Evolutionary conservation across 192 early-diverging fungal genomes (phyloP), one percentile per base, ranked within the genome.

Genomic region (Funneliformis geosporum): DNA sequence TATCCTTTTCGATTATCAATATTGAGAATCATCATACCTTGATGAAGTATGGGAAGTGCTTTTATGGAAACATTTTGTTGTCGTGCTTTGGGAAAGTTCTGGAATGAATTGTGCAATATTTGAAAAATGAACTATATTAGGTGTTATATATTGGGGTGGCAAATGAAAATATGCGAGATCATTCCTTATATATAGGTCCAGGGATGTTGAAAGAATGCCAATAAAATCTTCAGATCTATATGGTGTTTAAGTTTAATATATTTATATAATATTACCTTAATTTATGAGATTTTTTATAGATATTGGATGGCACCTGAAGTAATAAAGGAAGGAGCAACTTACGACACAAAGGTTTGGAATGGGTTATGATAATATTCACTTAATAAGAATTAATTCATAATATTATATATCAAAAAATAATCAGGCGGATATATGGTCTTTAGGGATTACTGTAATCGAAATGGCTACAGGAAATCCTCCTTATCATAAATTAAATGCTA

Each of bases 361-460:
- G 39, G 11, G 23, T 12, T 23, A 23, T 74, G 28, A 66, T 21
- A n/a, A 78, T 18, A 43, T 4, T 44, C 70, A 46, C 25, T 2
- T 27, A 50, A 18, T 44, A 40, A n/a, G 8, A 43, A 55, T 55
- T 16, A 67, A 12, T 47, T 46, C 27, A 43, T 16, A 5, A 72
- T 12, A 28, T 12, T 9, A 5, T 23, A 44, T 43, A 44, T 44
- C 42, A 18, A 44, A 28, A 28, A 47, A 10, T 16, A 12, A 62
- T 12, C 83, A 96, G 92, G 95, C 95, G n/a, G 98, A 99, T 83
- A 97, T 99, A 46, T 99, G 98, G 98, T 98, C 96, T 0, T 88
- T 99, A 39, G 98, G 98, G 7, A 99, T 99, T 81, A 99, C 98
- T 6, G 93, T 97, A 33, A 97, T 98, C 65, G 98, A 99, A 80